Percentiles rank a stretch among this genome's conserved stretches.
phyloP scores from a whole-genome alignment of 345 rosid species.

The Angophora floribunda region DNA sequence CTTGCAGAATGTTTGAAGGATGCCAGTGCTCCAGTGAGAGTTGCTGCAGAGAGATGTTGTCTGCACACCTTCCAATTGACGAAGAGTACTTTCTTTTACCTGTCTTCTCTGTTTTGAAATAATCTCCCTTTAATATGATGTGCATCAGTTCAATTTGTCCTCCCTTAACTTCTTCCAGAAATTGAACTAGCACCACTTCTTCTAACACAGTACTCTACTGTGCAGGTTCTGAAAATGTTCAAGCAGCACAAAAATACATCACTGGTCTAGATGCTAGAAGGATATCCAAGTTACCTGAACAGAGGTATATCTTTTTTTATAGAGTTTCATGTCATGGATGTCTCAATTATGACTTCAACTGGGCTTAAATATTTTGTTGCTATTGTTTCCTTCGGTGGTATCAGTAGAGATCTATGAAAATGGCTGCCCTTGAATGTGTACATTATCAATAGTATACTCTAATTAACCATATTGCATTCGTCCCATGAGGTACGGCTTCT shows the following conservation, averaged over 20 bases:
- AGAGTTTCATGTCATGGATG: background rate
- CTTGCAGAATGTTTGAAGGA: slow-evolving; percentile 84
- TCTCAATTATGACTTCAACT: background rate
- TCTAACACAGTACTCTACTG: background rate
- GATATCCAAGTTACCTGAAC: slow-evolving; percentile 62
- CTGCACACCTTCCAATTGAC: slow-evolving; percentile 71
- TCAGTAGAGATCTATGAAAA: background rate
- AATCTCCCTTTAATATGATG: background rate
- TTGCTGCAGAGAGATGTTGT: slow-evolving; percentile 88
- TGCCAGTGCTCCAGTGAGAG: slow-evolving; percentile 70
- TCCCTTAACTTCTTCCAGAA: background rate
- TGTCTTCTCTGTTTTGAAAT: background rate
- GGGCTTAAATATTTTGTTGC: background rate
- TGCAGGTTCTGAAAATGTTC: slow-evolving; percentile 70
- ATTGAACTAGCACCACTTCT: background rate
- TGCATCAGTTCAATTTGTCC: background rate
- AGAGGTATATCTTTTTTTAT: slow-evolving; percentile 34
- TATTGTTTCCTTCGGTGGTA: background rate
- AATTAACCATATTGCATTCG: background rate
- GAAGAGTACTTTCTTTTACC: slow-evolving; percentile 36
- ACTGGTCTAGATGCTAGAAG: slow-evolving; percentile 96
- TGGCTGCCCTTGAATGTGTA: background rate
- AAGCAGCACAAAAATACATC: slow-evolving; percentile 83
- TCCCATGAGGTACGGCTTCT: background rate
- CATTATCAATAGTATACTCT: background rate